phyloP scores from a whole-genome alignment of 768 basidiomycete species.

The Xanthoconium purpureum region DNA sequence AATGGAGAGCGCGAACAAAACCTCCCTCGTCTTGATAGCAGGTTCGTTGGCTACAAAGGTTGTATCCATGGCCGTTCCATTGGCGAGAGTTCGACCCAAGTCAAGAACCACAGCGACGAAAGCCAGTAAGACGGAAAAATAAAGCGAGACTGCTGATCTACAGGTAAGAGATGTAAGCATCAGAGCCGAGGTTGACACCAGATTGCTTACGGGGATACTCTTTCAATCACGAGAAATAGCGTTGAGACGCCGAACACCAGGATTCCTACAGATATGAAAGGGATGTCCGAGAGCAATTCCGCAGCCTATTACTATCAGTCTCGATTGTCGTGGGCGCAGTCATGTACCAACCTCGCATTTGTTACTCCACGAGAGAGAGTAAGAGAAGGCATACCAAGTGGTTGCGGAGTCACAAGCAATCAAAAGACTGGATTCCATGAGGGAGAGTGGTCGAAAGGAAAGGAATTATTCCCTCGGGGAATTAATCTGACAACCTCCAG shows the following conservation, averaged over 20 bases:
- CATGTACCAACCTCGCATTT: slow-evolving; percentile 42
- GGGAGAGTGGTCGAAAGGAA: slow-evolving; percentile 15
- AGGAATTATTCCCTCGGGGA: slow-evolving; percentile 11
- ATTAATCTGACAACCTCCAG: background rate
- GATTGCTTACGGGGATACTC: slow-evolving; percentile 46
- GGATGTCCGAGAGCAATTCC: slow-evolving; percentile 59
- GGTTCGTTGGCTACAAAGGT: slow-evolving; percentile 24
- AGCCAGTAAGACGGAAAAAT: slow-evolving; percentile 53
- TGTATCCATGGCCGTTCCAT: slow-evolving; percentile 30
- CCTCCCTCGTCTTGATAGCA: slow-evolving; percentile 53
- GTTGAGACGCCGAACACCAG: slow-evolving; percentile 58
- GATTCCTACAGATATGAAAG: slow-evolving; percentile 64
- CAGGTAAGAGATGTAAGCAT: slow-evolving; percentile 1
- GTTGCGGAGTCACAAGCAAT: slow-evolving; percentile 10
- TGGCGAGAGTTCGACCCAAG: slow-evolving; percentile 50
- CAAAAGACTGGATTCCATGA: slow-evolving; percentile 17
- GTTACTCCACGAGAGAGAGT: slow-evolving; percentile 37
- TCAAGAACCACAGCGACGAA: slow-evolving; percentile 66
- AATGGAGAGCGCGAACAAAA: slow-evolving; percentile 53
- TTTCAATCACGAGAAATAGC: slow-evolving; percentile 53
- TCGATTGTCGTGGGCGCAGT: background rate
- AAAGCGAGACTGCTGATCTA: slow-evolving; percentile 51
- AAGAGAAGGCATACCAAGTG: slow-evolving; percentile 24
- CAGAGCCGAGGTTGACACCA: background rate
- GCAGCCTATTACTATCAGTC: slow-evolving; percentile 42